Base-by-base conservation (phyloP, 2,329 filamentous ascomycete genomes). In the Verticillium isaacii region DNA sequence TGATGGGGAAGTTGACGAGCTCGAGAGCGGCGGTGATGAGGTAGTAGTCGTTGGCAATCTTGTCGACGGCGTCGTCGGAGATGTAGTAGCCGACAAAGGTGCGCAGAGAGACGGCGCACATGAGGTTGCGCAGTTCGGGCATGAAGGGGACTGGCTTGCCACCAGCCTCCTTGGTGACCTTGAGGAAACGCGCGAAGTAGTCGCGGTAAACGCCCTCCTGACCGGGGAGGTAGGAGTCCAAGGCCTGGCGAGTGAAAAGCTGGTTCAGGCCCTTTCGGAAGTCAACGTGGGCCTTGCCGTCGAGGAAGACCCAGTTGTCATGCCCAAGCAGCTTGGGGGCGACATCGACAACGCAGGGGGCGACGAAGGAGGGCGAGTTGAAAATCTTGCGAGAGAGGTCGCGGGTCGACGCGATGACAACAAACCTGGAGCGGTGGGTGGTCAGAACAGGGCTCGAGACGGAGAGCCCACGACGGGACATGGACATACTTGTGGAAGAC, bases 61-160 rank as follows among this genome's bases (percentile, higher is more conserved):
- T 93, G 85, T 96, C 94, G 71, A 98, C 89, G 57, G 90, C 87
- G 74, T 92, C 90, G 63, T 97, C 91, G 56, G 89, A 88, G 76
- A 97, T 94, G 80, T 98, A 98, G 80, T 97, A 89, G 52, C 95
- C 95, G 65, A 96, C 92, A 74, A 98, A 98, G n/a, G 93, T 97
- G 65, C 94, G 90, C 82, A 93, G 95, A 54, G 93, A 96, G 54
- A 98, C 88, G 65, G 94, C 94, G 72, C 91, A 96, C 87, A 96
- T 96, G 70, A 97, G 81, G 77, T 98, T 93, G 68, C 95, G 92
- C 82, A 98, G 96, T 70, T 91, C 84, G 65, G 88, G 80, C 92
- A 98, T 97, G 83, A 93, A 98, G 25, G 92, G 89, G 36, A 90
- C 80, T 2, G 92, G 90, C 79, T 92, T 86, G 76, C 88, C 88